Evolutionary conservation across 257 asterid genomes (phyloP), one percentile per base, ranked within the genome.

Genomic region (Capsicum baccatum): DNA sequence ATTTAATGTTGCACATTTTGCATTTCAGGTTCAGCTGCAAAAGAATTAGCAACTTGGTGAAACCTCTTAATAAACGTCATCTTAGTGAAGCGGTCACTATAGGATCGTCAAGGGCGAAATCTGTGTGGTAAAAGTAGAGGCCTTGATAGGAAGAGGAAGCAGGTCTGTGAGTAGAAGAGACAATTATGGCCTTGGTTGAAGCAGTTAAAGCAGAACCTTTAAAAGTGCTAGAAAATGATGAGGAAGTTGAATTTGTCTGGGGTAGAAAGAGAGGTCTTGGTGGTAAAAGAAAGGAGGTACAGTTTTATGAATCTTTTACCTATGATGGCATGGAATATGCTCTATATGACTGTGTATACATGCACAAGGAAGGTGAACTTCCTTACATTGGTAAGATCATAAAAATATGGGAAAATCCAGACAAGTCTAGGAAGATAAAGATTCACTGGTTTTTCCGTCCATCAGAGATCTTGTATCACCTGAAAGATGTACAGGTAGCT

Each of bases 361-460:
- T 96, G 98, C 84, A 92, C 86, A 87, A 64, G 80, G 82, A 89
- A 50, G 91, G 83, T 48, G 89, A 86, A 67, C 74, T 87, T 6
- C 98, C 99, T 1, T 91, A 91, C 86, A 87, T 96, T 54, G 99
- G 94, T 21, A 96, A 92, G 81, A 84, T 96, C 55, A 66, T 93
- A 57, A 92, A 92, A 90, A 91, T 93, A 70, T 96, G 99, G 99
- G 94, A 89, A 87, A 70, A 50, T 55, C 35, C 62, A 9, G 91
- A 87, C 8, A 86, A 86, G 83, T 59, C 90, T 13, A 96, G 87
- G 87, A 90, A 42, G 88, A 50, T 96, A 47, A 96, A 94, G 89
- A 85, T 93, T 74, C 99, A 96, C 0, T 96, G 99, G 99, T 94
- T 92, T 90, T 96, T 96, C 66, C 89, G 90, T 55, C 98, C 97